Base-by-base conservation (phyloP, 768 basidiomycete species). In the button mushroom (Agaricus bisporus) region DNA sequence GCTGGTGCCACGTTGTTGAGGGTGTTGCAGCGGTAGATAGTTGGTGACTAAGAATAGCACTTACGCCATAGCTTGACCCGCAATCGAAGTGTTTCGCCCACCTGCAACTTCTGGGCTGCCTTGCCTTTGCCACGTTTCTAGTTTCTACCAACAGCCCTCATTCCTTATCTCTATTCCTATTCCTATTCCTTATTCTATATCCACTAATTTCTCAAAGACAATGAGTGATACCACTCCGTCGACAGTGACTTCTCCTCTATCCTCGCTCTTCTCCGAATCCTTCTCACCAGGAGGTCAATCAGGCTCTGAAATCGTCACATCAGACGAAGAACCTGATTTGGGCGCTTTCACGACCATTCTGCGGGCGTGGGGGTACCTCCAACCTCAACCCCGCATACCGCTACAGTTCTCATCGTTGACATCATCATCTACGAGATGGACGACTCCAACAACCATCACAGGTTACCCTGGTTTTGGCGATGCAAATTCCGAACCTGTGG, bases 311-410 rank as follows among this genome's bases (percentile, higher is more conserved):
- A 46, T 54, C 45, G 37, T 48, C 46, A 82, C 80, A 20, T 79
- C 80, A 20, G 81, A 82, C 61, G 79, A 87, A 64, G 76, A 78
- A 55, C 86, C 86, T 41, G 85, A 88, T 66, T 74, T 89, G 7
- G 88, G 87, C 6, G 83, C 84, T 8, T 88, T 89, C 66, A 78
- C 73, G 12, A 73, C 79, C 35, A 84, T 89, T 20, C 78, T 89
- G 43, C 76, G 85, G n/a, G 86, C 82, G 51, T 72, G 83, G 67
- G 74, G 64, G 17, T 76, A 83, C 51, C 63, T 83, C 0, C 81
- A 83, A 56, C 81, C 73, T 3, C 66, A 65, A 45, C 75, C 72
- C 15, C 68, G 76, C 41, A 70, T 68, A 8, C 70, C 68, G 6
- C 35, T 57, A 2, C 55, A 54, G 25, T 58, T 61, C 36, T 56